Evolutionary conservation across 1,139 yeast genomes (phyloP).

Genomic region (Pichia sp.): DNA sequence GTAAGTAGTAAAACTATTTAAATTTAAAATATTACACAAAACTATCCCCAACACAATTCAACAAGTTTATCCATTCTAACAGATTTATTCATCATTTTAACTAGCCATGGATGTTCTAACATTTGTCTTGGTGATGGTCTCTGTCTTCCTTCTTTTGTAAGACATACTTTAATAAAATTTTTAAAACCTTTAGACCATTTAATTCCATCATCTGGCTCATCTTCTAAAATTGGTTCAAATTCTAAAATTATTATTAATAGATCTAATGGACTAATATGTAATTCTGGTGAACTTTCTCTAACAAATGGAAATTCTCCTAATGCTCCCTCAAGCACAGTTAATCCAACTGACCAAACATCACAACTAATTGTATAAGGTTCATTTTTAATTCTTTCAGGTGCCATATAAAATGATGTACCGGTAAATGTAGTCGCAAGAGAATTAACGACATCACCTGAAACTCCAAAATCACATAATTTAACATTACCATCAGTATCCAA

Average conservation of each 20-base stretch:
- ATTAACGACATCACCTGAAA: slow-evolving; percentile 92
- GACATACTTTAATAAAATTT: slow-evolving; percentile 73
- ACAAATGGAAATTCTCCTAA: slow-evolving; percentile 73
- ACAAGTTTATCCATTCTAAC: slow-evolving; percentile 90
- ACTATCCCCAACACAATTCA: slow-evolving; percentile 61
- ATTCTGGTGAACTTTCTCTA: slow-evolving; percentile 31
- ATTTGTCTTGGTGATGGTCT: slow-evolving; percentile 92
- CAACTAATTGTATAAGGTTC: slow-evolving; percentile 91
- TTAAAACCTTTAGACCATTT: slow-evolving; percentile 80
- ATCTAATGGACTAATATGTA: slow-evolving; percentile 69
- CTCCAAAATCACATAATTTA: slow-evolving; percentile 97
- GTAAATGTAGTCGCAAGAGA: slow-evolving; percentile 94
- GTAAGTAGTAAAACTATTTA: too few species aligned
- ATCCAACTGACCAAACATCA: slow-evolving; percentile 94
- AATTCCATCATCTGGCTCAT: slow-evolving; percentile 71
- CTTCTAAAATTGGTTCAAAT: slow-evolving; percentile 71
- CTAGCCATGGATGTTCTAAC: slow-evolving; percentile 88
- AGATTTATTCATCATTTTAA: slow-evolving; percentile 59
- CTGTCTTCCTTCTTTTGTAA: slow-evolving; percentile 70
- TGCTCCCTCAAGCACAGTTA: slow-evolving; percentile 88
- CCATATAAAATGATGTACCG: slow-evolving; percentile 97
- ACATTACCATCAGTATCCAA: slow-evolving; percentile 72
- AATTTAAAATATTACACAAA: too few species aligned
- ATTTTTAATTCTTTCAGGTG: slow-evolving; percentile 94
- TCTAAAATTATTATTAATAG: slow-evolving; percentile 74